Evolutionary conservation across 768 basidiomycete species (phyloP).

Genomic region (Rhizopogon vulgaris): DNA sequence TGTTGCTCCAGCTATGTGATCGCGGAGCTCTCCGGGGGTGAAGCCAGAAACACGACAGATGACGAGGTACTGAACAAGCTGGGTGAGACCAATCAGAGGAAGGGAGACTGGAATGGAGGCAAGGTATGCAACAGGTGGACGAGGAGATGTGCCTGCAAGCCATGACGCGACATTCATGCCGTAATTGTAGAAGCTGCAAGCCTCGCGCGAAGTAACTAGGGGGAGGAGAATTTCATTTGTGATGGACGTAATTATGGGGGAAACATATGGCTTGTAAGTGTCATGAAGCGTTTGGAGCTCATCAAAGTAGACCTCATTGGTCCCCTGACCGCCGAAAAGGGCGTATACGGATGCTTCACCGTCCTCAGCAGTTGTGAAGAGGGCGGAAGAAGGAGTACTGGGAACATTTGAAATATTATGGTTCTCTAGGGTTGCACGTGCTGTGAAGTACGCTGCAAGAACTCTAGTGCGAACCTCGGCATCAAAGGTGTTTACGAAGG

Average conservation of each 20-base stretch:
- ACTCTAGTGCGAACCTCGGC: conserved; percentile 71
- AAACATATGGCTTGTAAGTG: conserved; percentile 84
- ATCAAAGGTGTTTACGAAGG: conserved; percentile 69
- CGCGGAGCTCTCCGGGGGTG: conserved; percentile 75
- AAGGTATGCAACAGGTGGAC: conserved; percentile 79
- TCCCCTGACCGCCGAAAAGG: conserved; percentile 96
- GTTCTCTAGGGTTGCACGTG: conserved; percentile 63
- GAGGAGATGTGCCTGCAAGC: conserved; percentile 65
- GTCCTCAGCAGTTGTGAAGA: conserved; percentile 55
- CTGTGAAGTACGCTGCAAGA: conserved; percentile 73
- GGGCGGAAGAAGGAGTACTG: conserved; percentile 54
- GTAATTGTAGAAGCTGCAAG: conserved; percentile 61
- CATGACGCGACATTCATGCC: conserved; percentile 82
- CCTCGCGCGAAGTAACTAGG: conserved; percentile 53
- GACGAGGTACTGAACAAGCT: conserved; percentile 88
- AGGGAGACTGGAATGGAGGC: conserved; percentile 92
- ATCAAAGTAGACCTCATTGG: conserved; percentile 97
- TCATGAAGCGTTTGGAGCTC: conserved; percentile 90
- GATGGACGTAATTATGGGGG: conserved; percentile 58
- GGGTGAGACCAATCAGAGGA: conserved; percentile 94
- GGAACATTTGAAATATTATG: conserved; percentile 52
- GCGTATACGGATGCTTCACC: conserved; percentile 78
- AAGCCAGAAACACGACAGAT: conserved; percentile 70
- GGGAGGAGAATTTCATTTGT: conserved; percentile 65
- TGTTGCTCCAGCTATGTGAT: conserved; percentile 77